Percentiles rank a stretch among this genome's conserved stretches.
Conservation (phyloP, 2,329 filamentous ascomycete genomes). For the Arthrinium phaeospermum region DNA sequence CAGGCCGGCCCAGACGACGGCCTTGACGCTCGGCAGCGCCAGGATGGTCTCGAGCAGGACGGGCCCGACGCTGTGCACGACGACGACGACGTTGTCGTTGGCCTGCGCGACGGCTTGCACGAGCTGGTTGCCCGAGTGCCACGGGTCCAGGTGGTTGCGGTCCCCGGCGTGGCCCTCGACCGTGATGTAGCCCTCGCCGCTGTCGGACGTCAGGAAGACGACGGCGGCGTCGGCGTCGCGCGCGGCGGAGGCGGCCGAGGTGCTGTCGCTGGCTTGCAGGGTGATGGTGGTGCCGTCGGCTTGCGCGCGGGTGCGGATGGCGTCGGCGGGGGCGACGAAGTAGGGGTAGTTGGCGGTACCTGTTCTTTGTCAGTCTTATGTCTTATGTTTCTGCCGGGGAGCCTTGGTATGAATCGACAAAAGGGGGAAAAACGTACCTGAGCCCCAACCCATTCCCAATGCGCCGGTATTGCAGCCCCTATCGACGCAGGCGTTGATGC, state of each 20-base stretch:
- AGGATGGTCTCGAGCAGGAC: slow-evolving; percentile 63
- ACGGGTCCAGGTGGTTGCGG: slow-evolving; percentile 59
- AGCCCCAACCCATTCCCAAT: slow-evolving; percentile 71
- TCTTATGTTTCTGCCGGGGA: too few relatives aligned
- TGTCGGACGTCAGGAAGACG: slow-evolving; percentile 65
- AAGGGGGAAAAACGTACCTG: slow-evolving; percentile 41
- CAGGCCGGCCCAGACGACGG: slow-evolving; percentile 65
- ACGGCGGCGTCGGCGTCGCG: slow-evolving; percentile 21
- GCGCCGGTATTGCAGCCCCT: slow-evolving; percentile 65
- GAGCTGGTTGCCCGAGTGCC: slow-evolving; percentile 39
- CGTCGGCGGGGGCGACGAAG: slow-evolving; percentile 58
- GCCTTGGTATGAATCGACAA: too few relatives aligned
- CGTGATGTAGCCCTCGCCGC: slow-evolving; percentile 62
- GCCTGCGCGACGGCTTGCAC: slow-evolving; percentile 63
- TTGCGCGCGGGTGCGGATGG: slow-evolving; percentile 51
- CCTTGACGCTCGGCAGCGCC: slow-evolving; percentile 63
- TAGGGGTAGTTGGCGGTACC: slow-evolving; percentile 58
- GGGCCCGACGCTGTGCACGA: slow-evolving; percentile 69
- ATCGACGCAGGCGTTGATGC: slow-evolving; percentile 68
- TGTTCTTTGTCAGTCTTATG: slow-evolving; percentile 23
- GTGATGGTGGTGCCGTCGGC: slow-evolving; percentile 50
- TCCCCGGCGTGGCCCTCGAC: slow-evolving; percentile 67
- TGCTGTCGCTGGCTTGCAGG: slow-evolving; percentile 53
- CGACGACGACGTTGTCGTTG: slow-evolving; percentile 72
- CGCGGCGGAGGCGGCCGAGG: slow-evolving; percentile 22